These are phyloP conservation scores for Peronospora belbahrii DNA, from an alignment of 352 stramenopile species.

Conservation along the genomic window DNA sequence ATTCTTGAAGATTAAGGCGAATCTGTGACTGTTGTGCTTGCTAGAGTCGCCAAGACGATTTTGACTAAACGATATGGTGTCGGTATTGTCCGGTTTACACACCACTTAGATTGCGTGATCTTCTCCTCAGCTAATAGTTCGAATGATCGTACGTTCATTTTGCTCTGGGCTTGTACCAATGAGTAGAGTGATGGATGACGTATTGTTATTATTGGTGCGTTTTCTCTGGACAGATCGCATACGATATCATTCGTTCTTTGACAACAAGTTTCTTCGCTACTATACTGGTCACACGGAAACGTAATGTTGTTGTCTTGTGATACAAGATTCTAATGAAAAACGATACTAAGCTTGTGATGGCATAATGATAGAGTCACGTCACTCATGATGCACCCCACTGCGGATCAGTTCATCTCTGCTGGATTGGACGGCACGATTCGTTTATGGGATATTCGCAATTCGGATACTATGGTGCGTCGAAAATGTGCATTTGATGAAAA, in stretches of 20 bases:
- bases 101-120: conserved; percentile 80
- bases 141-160: conserved; percentile 49
- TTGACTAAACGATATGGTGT: conserved; percentile 80
- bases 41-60: conserved; percentile 78
- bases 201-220: conserved; percentile 3
- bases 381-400: conserved; percentile 81
- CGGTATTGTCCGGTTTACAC: conserved; percentile 69
- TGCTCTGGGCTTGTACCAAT: neutral
- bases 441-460: conserved; percentile 71
- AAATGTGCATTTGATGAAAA: neutral
- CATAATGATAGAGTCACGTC: conserved; percentile 52
- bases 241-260: conserved; percentile 83
- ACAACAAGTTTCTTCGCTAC: conserved; percentile 87
- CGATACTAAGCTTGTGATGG: neutral
- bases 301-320: conserved; percentile 18
- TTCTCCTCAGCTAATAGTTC: conserved; percentile 71
- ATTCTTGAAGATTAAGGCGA: too few relatives aligned
- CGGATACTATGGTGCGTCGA: conserved; percentile 45
- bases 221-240: conserved; percentile 52
- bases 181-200: neutral
- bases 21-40: neutral
- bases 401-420: conserved; percentile 78
- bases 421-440: conserved; percentile 71
- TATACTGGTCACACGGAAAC: conserved; percentile 70
- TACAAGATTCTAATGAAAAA: neutral